These are phyloP conservation scores for Dothideomycetidae sp. DNA, from an alignment of 2,329 filamentous ascomycete genomes.

Conservation along the genomic window DNA sequence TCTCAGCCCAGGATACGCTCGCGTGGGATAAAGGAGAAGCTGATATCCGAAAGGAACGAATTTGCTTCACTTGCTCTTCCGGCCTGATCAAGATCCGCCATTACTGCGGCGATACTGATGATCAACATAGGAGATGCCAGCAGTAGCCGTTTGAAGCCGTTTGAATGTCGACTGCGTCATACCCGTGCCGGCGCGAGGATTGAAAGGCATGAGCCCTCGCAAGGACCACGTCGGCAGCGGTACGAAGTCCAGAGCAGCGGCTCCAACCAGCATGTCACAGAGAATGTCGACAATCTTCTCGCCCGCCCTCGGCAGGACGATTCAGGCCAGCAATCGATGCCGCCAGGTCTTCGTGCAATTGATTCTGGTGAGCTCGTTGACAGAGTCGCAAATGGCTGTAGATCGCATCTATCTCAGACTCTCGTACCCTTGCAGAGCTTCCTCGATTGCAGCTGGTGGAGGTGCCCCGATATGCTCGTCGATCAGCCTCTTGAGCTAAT, in stretches of 20 bases:
- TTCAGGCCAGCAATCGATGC: slow-evolving; percentile 2
- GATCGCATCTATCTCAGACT: slow-evolving; percentile 12
- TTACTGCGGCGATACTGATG: not conserved
- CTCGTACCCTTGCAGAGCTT: slow-evolving; percentile 13
- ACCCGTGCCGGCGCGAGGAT: slow-evolving; percentile 17
- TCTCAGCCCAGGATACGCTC: not conserved
- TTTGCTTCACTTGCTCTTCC: not conserved
- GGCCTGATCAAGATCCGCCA: not conserved
- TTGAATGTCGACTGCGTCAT: slow-evolving; percentile 16
- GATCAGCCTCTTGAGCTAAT: slow-evolving; percentile 13
- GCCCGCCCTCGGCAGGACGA: slow-evolving; percentile 6
- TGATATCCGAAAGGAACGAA: not conserved
- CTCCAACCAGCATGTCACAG: slow-evolving; percentile 13
- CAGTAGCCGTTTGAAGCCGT: slow-evolving; percentile 4
- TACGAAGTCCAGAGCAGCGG: slow-evolving; percentile 20
- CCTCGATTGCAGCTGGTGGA: slow-evolving; percentile 4
- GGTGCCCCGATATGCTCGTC: slow-evolving; percentile 6
- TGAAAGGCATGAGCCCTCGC: slow-evolving; percentile 20
- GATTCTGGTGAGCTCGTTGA: slow-evolving; percentile 13
- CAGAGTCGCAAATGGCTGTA: slow-evolving; percentile 11
- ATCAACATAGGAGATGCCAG: slow-evolving; percentile 9
- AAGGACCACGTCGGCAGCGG: slow-evolving; percentile 17
- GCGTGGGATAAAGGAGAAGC: not conserved
- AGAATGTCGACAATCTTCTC: slow-evolving; percentile 11
- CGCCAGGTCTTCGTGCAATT: slow-evolving; percentile 11